phyloP scores from a whole-genome alignment of 2,329 filamentous ascomycete genomes.

The Ophiostoma australiae region DNA sequence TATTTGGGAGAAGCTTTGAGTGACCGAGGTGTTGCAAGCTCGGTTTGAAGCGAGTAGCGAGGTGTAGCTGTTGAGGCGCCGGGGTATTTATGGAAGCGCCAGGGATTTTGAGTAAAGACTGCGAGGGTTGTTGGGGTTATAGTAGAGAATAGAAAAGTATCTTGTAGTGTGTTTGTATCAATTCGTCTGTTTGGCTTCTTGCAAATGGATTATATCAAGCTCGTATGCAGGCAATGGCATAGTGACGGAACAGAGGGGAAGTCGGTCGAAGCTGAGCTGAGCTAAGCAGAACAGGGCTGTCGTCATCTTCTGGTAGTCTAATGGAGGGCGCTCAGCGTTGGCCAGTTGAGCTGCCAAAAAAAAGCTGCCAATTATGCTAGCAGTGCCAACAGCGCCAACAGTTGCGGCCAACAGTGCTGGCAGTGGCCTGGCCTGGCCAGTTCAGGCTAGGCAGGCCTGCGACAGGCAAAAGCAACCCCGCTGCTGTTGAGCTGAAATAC shows the following conservation, averaged over 20 bases:
- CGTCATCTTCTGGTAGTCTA: slow-evolving; percentile 13
- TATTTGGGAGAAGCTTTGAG: neutral
- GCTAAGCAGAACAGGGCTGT: slow-evolving; percentile 14
- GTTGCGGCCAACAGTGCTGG: neutral
- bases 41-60: neutral
- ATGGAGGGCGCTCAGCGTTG: neutral
- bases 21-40: neutral
- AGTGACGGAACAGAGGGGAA: slow-evolving; percentile 11
- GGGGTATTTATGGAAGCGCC: neutral
- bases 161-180: neutral
- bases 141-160: neutral
- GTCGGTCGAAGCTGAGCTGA: slow-evolving; percentile 1
- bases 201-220: neutral
- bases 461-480: neutral
- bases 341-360: neutral
- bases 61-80: too few species aligned
- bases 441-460: too few species aligned
- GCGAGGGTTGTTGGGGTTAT: neutral
- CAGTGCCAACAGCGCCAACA: too few species aligned
- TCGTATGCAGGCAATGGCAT: neutral
- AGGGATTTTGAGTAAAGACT: neutral
- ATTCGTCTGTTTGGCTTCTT: neutral
- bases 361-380: neutral
- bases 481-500: neutral
- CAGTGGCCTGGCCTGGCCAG: too few species aligned